Evolutionary conservation across 2,329 filamentous ascomycete species (phyloP).

Genomic region (Fusarium sp.): DNA sequence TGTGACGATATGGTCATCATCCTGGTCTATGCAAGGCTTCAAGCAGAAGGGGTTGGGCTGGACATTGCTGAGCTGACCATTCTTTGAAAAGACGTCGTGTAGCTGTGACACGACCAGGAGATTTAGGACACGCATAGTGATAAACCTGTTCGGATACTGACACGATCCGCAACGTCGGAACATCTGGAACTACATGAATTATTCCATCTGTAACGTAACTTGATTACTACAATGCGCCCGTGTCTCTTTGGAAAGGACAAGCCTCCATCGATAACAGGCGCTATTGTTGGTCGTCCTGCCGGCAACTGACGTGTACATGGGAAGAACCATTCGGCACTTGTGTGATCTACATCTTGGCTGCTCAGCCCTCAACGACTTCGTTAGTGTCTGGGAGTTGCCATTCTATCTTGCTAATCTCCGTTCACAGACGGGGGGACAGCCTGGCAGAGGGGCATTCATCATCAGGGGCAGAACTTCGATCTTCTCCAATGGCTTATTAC

Average conservation of each 20-base stretch:
- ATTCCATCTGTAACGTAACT: neutral
- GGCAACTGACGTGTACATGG: constrained; percentile 13
- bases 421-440: constrained; percentile 14
- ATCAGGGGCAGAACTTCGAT: neutral
- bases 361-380: constrained; percentile 9
- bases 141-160: constrained; percentile 15
- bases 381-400: constrained; percentile 9
- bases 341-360: constrained; percentile 36
- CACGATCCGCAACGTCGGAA: constrained; percentile 31
- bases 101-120: constrained; percentile 30
- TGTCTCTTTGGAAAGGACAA: neutral
- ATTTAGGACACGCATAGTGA: neutral
- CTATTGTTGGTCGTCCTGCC: constrained; percentile 6
- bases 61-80: constrained; percentile 4
- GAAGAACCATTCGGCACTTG: constrained; percentile 39
- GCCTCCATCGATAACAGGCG: neutral
- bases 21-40: neutral
- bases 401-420: constrained; percentile 22
- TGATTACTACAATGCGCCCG: neutral
- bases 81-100: constrained; percentile 12
- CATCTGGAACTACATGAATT: neutral
- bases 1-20: neutral
- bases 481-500: neutral
- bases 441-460: neutral
- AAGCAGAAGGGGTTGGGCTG: neutral